These are phyloP conservation scores for Catunica adiposa DNA, from an alignment of 2,329 filamentous ascomycete genomes.

Conservation along the genomic window DNA sequence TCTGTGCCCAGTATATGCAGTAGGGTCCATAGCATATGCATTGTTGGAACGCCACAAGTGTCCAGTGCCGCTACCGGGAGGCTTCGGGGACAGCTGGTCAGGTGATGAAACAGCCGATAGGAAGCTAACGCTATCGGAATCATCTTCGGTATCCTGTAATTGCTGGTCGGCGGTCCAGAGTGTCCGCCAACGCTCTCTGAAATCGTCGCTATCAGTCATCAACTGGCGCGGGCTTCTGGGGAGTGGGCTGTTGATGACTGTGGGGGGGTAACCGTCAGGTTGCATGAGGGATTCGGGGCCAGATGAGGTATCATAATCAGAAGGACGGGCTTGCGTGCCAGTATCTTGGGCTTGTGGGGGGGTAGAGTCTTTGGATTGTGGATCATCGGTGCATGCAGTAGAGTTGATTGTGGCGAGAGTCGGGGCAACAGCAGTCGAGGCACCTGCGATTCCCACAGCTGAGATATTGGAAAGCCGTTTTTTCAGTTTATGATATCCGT, in stretches of 20 bases:
- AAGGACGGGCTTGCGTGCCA: too few relatives aligned
- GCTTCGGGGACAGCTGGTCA: neutral
- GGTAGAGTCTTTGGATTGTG: neutral
- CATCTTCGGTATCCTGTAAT: neutral
- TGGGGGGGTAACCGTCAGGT: neutral
- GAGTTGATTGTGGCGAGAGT: neutral
- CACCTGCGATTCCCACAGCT: neutral
- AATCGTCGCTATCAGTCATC: neutral
- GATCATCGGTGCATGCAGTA: neutral
- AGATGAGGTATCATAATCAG: too few relatives aligned
- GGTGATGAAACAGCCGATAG: conserved; percentile 8
- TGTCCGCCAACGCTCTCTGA: neutral
- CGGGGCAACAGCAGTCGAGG: neutral
- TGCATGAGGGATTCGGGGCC: too few relatives aligned
- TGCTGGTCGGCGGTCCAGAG: neutral
- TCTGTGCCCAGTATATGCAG: neutral
- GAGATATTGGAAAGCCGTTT: neutral
- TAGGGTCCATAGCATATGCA: neutral
- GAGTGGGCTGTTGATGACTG: conserved; percentile 13
- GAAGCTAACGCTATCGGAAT: conserved; percentile 8
- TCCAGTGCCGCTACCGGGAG: neutral
- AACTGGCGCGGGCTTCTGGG: conserved; percentile 15
- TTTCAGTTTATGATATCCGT: neutral
- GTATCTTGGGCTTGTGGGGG: neutral
- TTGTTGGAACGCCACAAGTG: neutral